phyloP scores from a whole-genome alignment of 129 eudicot genomes.

The Chrysanthemum lavandulifolium region DNA sequence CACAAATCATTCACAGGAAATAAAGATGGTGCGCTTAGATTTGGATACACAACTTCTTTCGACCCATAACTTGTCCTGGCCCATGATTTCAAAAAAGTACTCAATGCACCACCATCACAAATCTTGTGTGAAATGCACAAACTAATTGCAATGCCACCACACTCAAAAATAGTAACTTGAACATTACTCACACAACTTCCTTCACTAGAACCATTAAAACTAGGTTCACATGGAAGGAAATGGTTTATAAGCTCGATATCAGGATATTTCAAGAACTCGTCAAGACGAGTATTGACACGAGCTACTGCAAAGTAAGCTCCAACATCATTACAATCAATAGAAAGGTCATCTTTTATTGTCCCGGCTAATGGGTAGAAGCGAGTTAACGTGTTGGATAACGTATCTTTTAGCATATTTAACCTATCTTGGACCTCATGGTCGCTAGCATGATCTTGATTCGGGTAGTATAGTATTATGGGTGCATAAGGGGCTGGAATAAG shows the following conservation, averaged over 20 bases:
- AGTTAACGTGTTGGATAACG: slow-evolving; percentile 55
- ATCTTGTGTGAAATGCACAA: slow-evolving; percentile 38
- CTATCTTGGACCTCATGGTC: slow-evolving; percentile 29
- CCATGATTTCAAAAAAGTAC: slow-evolving; percentile 52
- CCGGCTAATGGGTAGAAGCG: slow-evolving; percentile 78
- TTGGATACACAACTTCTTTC: slow-evolving; percentile 30
- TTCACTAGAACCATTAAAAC: slow-evolving; percentile 22
- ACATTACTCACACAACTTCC: slow-evolving; percentile 42
- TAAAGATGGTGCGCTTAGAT: slow-evolving; percentile 39
- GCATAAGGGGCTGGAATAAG: not conserved
- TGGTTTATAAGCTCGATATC: slow-evolving; percentile 33
- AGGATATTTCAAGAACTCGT: slow-evolving; percentile 33
- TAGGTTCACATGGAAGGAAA: slow-evolving; percentile 50
- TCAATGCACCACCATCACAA: slow-evolving; percentile 50
- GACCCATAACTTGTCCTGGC: slow-evolving; percentile 26
- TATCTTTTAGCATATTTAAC: slow-evolving; percentile 32
- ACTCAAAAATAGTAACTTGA: slow-evolving; percentile 39
- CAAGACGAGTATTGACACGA: slow-evolving; percentile 30
- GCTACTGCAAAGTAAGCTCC: slow-evolving; percentile 58
- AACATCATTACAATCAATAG: slow-evolving; percentile 57
- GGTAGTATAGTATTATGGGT: not conserved
- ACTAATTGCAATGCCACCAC: slow-evolving; percentile 46
- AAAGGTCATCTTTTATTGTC: slow-evolving; percentile 44
- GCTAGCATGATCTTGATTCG: not conserved
- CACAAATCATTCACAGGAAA: slow-evolving; percentile 50